phyloP scores from a whole-genome alignment of 2,329 filamentous ascomycete genomes.

The Leptodontidium sp. region DNA sequence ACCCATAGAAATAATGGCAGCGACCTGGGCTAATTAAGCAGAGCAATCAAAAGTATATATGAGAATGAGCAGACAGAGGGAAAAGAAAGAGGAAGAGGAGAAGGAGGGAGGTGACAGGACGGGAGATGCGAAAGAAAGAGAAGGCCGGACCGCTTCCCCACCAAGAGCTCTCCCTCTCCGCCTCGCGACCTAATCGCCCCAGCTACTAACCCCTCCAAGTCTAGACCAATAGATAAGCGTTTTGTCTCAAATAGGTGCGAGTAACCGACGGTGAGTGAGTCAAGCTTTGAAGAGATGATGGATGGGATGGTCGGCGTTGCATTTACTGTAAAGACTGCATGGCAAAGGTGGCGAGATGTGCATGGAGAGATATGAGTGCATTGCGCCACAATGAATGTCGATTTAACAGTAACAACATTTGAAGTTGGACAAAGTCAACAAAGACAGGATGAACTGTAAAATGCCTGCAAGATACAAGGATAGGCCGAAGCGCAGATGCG shows the following conservation, averaged over 20 bases:
- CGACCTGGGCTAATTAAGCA: neutral
- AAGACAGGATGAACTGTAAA: neutral
- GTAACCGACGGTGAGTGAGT: constrained; percentile 3
- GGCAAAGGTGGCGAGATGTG: neutral
- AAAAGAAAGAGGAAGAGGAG: neutral
- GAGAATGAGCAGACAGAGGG: neutral
- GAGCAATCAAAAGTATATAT: neutral
- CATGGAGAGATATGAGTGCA: neutral
- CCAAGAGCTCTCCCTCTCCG: constrained; percentile 8
- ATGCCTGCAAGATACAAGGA: neutral
- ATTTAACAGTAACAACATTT: too few species aligned
- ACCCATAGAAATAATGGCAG: neutral
- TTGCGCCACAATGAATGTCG: neutral
- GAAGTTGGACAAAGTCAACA: neutral
- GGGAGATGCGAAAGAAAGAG: neutral
- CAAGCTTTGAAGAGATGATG: neutral
- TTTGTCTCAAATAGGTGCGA: constrained; percentile 4
- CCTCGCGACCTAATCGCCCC: neutral
- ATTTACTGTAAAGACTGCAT: neutral
- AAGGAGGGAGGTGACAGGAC: neutral
- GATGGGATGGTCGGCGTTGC: too few species aligned
- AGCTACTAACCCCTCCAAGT: constrained; percentile 9
- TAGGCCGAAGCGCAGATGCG: neutral
- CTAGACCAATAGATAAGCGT: constrained; percentile 12
- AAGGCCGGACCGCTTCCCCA: constrained; percentile 4